Base-by-base conservation (phyloP, 768 basidiomycete genomes). In the Nidularia sp. region DNA sequence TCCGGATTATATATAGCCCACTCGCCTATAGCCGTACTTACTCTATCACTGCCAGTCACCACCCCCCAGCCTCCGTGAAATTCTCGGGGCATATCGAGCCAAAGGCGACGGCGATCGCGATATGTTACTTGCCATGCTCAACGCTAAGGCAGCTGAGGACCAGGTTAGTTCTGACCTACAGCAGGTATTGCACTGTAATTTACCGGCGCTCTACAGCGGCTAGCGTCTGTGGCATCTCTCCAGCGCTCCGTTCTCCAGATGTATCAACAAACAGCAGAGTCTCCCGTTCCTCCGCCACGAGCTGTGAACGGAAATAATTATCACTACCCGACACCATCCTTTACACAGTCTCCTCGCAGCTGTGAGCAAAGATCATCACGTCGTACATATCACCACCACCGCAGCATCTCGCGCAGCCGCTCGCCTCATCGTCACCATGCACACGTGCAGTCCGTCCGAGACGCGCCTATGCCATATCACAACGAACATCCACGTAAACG, bases 91-190 rank as follows among this genome's bases (percentile, higher is more conserved):
- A 6, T 97, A 95, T 73, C 78, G 81, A 52, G 70, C 83, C 36
- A 90, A 86, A 62, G 94, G 94, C 54, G 90, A 94, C 55, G 93
- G 92, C 42, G 94, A 97, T 75, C 79, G 93, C 22, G 92, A 95
- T 49, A 88, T 95, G 83, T 76, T 97, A 18, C 77, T 96, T 34
- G 83, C 91, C 58, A 89, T 97, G 80, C 76, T 97, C 47, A 92
- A 88, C 54, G 93, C 93, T 62, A 97, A 97, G 74, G 81, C 85
- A 45, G 87, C 94, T 9, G 94, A 97, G 66, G 94, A 97, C 64
- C 89, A 96, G 81, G 92, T 91, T 57, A 41, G 81, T 62, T 49
- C 54, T 48, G 49, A 34, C 39, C 48, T 47, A 51, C 46, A 49
- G 41, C 34, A 52, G 51, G 36, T 25, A 33, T 39, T 15, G 47